These are phyloP conservation scores for Xylaria grammica DNA, from an alignment of 495 filamentous ascomycete genomes.

Conservation along the genomic window DNA sequence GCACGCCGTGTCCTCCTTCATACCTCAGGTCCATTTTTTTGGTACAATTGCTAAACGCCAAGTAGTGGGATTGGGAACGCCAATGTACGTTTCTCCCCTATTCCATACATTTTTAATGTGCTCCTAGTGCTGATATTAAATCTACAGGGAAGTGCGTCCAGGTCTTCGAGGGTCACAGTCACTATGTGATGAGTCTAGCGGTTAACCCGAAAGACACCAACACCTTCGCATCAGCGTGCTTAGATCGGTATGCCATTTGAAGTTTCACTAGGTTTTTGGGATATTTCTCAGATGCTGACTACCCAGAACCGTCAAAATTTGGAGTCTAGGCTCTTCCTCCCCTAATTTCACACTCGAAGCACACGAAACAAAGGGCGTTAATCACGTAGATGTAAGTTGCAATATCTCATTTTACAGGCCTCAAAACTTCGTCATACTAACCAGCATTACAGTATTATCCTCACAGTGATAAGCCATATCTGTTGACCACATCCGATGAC, in stretches of 20 bases:
- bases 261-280: background rate
- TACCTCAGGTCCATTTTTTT: background rate
- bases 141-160: slow-evolving; percentile 81
- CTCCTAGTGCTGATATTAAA: background rate
- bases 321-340: slow-evolving; percentile 87
- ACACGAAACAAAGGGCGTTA: slow-evolving; percentile 97
- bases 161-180: slow-evolving; percentile 96
- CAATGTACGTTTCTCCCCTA: slow-evolving; percentile 56
- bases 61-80: slow-evolving; percentile 93
- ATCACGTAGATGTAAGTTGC: slow-evolving; percentile 74
- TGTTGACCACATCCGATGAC: slow-evolving; percentile 95
- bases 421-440: background rate
- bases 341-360: slow-evolving; percentile 97
- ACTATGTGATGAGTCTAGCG: slow-evolving; percentile 99
- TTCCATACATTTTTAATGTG: background rate
- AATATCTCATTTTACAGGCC: slow-evolving; percentile 4
- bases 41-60: slow-evolving; percentile 4
- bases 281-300: background rate
- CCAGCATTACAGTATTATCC: slow-evolving; percentile 70
- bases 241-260: slow-evolving; percentile 58
- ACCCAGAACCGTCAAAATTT: slow-evolving; percentile 90
- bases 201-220: slow-evolving; percentile 99
- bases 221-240: slow-evolving; percentile 92
- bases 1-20: background rate
- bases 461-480: slow-evolving; percentile 93